Conservation (phyloP, 2,329 filamentous ascomycete genomes). For the Setomelanomma holmii region DNA sequence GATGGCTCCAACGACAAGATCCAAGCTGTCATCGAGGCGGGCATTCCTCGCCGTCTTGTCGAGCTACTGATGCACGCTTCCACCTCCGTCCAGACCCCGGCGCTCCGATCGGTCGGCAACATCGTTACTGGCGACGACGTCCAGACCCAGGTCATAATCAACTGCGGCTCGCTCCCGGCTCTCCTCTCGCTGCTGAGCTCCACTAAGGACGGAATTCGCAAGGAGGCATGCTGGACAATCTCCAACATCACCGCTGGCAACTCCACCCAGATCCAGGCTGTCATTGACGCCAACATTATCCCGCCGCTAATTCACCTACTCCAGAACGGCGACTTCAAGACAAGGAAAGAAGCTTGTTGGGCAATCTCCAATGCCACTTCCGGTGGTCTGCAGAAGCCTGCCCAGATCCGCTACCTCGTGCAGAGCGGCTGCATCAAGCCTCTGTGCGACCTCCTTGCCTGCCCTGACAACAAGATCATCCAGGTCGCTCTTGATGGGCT, state of each 20-base stretch:
- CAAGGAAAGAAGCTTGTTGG: constrained; percentile 99
- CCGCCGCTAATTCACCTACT: constrained; percentile 94
- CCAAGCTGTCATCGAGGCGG: constrained; percentile 97
- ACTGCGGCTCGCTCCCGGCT: constrained; percentile 91
- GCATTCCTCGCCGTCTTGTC: constrained; percentile 93
- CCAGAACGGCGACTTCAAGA: constrained; percentile 98
- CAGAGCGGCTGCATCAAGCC: constrained; percentile 95
- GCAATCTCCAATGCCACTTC: constrained; percentile 98
- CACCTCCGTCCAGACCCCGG: constrained; percentile 96
- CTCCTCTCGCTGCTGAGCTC: constrained; percentile 94
- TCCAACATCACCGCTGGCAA: constrained; percentile 99
- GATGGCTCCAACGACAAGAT: constrained; percentile 99
- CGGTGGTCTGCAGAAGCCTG: constrained; percentile 96
- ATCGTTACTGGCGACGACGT: constrained; percentile 99
- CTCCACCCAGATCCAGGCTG: constrained; percentile 94
- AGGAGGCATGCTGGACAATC: constrained; percentile 99
- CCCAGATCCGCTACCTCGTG: constrained; percentile 96
- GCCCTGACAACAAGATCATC: constrained; percentile 99
- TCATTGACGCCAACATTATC: constrained; percentile 96
- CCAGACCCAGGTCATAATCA: constrained; percentile 99
- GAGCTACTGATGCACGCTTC: constrained; percentile 98
- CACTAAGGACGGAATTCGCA: constrained; percentile 97
- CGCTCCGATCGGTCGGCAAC: constrained; percentile 95
- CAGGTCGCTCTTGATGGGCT: constrained; percentile 96
- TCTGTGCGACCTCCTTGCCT: constrained; percentile 90